Evolutionary conservation across 2,329 filamentous ascomycete genomes (phyloP).

Genomic region (Cordyceps cateniannulata): DNA sequence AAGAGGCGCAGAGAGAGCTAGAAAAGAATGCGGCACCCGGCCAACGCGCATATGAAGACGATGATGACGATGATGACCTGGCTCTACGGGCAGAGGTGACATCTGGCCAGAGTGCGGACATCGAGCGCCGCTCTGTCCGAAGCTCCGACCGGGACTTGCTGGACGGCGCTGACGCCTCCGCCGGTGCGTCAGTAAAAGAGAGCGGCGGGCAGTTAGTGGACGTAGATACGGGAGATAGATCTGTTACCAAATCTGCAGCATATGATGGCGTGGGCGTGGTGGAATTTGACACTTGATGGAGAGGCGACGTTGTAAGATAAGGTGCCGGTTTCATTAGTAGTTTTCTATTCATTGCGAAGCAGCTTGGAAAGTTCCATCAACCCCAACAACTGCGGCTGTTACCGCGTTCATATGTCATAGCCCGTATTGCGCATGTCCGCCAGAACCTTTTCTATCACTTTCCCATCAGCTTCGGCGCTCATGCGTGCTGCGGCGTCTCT

Average conservation of each 20-base stretch:
- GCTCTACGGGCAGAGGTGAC: constrained; percentile 23
- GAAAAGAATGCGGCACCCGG: constrained; percentile 71
- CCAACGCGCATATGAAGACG: constrained; percentile 61
- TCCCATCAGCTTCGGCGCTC: constrained; percentile 19
- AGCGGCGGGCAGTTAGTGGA: constrained; percentile 15
- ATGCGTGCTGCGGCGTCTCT: constrained; percentile 18
- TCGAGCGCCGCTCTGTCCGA: constrained; percentile 57
- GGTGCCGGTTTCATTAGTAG: not conserved
- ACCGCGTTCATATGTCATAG: constrained; percentile 17
- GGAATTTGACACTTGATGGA: constrained; percentile 35
- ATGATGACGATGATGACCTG: constrained; percentile 57
- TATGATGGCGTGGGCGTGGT: constrained; percentile 31
- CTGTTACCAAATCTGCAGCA: constrained; percentile 13
- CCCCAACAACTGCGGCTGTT: not conserved
- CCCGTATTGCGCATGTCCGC: constrained; percentile 21
- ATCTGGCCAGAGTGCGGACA: constrained; percentile 41
- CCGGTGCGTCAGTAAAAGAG: constrained; percentile 38
- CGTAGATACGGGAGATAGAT: not conserved
- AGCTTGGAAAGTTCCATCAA: not conserved
- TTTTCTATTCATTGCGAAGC: not conserved
- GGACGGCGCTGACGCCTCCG: constrained; percentile 67
- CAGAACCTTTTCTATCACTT: constrained; percentile 23
- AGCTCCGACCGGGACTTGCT: constrained; percentile 65
- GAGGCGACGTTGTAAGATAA: not conserved
- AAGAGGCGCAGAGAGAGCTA: constrained; percentile 82